phyloP scores from a whole-genome alignment of 2,329 filamentous ascomycete genomes.

The Colletotrichum simmondsii region DNA sequence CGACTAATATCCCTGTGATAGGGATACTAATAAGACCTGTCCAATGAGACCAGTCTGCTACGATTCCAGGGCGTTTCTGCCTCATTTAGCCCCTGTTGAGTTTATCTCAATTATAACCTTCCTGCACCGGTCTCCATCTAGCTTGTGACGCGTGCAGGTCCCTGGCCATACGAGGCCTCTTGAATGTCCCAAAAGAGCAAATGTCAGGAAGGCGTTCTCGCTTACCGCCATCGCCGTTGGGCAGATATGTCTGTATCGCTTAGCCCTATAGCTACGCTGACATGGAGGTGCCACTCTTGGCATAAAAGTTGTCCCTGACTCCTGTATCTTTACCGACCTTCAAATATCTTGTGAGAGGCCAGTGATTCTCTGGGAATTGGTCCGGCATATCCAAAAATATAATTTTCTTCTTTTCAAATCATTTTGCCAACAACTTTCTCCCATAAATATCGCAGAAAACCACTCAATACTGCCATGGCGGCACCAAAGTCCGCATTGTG shows the following conservation, averaged over 20 bases:
- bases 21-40: too few relatives aligned
- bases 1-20: too few relatives aligned
- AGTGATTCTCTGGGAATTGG: neutral
- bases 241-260: neutral
- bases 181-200: neutral
- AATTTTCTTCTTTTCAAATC: neutral
- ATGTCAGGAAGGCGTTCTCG: neutral
- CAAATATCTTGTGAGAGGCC: neutral
- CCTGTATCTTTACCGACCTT: neutral
- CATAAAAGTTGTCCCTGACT: neutral
- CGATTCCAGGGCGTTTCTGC: neutral
- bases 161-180: neutral
- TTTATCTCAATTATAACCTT: too few relatives aligned
- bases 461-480: neutral
- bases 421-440: rapidly evolving
- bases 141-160: neutral
- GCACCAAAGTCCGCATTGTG: conserved; percentile 1
- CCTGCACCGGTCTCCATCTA: neutral
- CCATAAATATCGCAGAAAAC: neutral
- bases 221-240: neutral
- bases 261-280: neutral
- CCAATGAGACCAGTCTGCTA: neutral
- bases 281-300: neutral
- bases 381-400: neutral
- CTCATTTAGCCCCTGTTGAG: neutral